Evolutionary conservation across 2,329 filamentous ascomycete species (phyloP).

Genomic region (Talaromyces sp.): DNA sequence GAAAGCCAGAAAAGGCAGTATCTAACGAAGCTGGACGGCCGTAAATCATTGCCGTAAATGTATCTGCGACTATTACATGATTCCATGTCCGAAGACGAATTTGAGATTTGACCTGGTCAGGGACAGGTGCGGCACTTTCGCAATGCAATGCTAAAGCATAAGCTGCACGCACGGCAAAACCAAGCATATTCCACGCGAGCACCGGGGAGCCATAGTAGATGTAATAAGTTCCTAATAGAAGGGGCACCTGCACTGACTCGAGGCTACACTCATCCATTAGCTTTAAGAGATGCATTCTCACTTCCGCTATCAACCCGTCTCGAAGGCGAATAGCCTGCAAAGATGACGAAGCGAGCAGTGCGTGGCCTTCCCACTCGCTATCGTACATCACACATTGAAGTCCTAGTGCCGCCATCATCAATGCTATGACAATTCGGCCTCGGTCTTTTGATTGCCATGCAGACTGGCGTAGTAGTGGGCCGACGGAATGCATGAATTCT

Average conservation of each 20-base stretch:
- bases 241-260: neutral
- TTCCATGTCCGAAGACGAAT: neutral
- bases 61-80: neutral
- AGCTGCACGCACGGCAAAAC: neutral
- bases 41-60: neutral
- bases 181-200: neutral
- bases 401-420: neutral
- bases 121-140: neutral
- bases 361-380: neutral
- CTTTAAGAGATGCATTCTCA: neutral
- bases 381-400: neutral
- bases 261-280: neutral
- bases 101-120: neutral
- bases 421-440: neutral
- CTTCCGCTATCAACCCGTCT: neutral
- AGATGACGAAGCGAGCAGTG: neutral
- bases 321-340: neutral
- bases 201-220: neutral
- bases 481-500: neutral
- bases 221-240: neutral
- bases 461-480: neutral
- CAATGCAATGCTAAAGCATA: neutral
- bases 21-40: neutral
- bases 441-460: neutral
- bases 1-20: constrained; percentile 1